Evolutionary conservation across 345 rosid species (phyloP), one percentile per base, ranked within the genome.

Genomic region (Lagerstroemia speciosa): DNA sequence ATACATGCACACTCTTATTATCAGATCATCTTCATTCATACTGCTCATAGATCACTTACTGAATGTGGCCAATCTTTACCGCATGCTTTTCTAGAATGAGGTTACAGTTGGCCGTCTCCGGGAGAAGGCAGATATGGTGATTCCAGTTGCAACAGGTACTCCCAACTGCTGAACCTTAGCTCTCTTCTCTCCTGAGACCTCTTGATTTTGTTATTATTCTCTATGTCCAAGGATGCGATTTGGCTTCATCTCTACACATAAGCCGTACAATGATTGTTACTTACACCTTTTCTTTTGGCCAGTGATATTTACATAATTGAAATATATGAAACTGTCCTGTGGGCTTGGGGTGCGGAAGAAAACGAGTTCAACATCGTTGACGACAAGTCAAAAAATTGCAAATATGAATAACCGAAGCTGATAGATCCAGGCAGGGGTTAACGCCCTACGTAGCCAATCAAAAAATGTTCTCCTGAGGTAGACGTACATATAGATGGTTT

Each of bases 61-160:
- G n/a, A 7, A 50, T 29, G 65, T 22, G 50, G 19, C 31, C 33
- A 24, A 24, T 34, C 26, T 62, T 22, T 36, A 45, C 60, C 16
- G 30, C 19, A 19, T 37, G 43, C 46, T 66, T 61, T 19, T 71
- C n/a, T 36, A 93, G 98, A 80, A 70, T 34, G 82, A 76, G 41
- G 89, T 91, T 46, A 89, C 89, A 1, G 81, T 91, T 27, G 96
- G 98, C 22, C 89, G 96, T 46, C 77, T 91, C 64, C 83, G 88
- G 0, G 94, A 87, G 24, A 86, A 84, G 72, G 98, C 96, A 79
- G 90, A 91, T 74, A 65, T 91, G 73, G 96, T 93, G 69, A 91
- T 93, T 73, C 96, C 93, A 68, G 96, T 93, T 64, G 96, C 92
- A 69, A 89, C 97, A 32, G 96, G 98, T 93, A 79, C 46, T 41